Evolutionary conservation across 768 basidiomycete species (phyloP), one percentile per base, ranked within the genome.

Genomic region (Clitopilus hobsonii): DNA sequence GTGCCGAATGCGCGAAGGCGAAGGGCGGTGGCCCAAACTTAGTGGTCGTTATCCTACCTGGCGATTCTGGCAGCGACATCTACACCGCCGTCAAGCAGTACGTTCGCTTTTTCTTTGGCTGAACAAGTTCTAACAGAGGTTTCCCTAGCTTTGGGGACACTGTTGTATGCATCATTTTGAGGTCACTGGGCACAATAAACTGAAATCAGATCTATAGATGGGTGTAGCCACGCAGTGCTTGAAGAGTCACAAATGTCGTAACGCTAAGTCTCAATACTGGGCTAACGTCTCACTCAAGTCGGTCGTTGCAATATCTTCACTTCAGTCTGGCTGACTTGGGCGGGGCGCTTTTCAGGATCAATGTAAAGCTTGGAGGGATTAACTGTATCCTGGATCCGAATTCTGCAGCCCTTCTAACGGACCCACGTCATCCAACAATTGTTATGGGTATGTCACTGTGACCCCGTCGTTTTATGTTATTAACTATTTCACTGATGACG

Each of bases 141-240:
- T n/a, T n/a, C n/a, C 29, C 2, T 52, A 90, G 87, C 62, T 89
- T 88, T 45, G 89, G 89, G 2, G 89, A 90, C 58, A 56, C 70
- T 2, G 61, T 50, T 3, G 71, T 73, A 27, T 16, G 66, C 62
- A n/a, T 11, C 28, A 6, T 14, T 22, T 22, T 24, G 16, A 1
- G 5, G 49, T 16, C 27, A 14, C 22, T 13, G 25, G 5, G n/a
- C n/a, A 38, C 20, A 30, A 53, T n/a, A n/a, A n/a, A 30, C 25
- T 32, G 16, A 38, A 45, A 1, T 18, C 22, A 10, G 0, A 25
- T 22, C 23, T 18, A 18, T 58, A 89, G 84, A 76, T 79, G 61
- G 91, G 91, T 36, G 85, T 93, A 7, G 82, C 89, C 0, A 92
- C 91, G 0, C 91, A 93, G 54, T 93, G 91, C 65, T 58, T 93